phyloP scores from a whole-genome alignment of 306 rosid species.

The Psophocarpus tetragonolobus region DNA sequence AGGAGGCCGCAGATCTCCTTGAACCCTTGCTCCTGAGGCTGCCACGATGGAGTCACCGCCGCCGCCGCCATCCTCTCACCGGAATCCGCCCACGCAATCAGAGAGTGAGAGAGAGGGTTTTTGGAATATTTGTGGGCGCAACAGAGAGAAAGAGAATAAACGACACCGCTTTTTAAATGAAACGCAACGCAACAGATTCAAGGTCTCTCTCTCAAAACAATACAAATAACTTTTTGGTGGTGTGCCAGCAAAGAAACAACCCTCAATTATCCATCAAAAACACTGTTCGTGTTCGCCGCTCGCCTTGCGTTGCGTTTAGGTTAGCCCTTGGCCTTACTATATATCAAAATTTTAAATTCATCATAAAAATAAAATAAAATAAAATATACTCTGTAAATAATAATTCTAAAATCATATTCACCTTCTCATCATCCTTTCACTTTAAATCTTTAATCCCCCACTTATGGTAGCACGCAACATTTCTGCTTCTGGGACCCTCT shows the following conservation, averaged over 20 bases:
- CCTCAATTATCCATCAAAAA: constrained; percentile 20
- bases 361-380: not conserved
- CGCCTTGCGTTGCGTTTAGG: constrained; percentile 26
- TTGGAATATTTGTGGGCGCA: constrained; percentile 15
- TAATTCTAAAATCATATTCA: constrained; percentile 26
- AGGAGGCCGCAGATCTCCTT: constrained; percentile 89
- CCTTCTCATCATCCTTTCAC: not conserved
- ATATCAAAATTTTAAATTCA: not conserved
- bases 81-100: constrained; percentile 18
- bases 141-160: not conserved
- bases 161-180: constrained; percentile 13
- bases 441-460: constrained; percentile 16
- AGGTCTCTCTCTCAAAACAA: constrained; percentile 5
- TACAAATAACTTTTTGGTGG: constrained; percentile 20
- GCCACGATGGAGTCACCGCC: constrained; percentile 81
- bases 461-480: not conserved
- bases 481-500: not conserved
- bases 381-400: not conserved
- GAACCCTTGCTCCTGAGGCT: constrained; percentile 89
- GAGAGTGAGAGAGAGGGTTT: not conserved
- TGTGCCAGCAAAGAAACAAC: constrained; percentile 35
- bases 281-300: constrained; percentile 18
- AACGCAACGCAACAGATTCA: not conserved
- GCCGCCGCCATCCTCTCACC: constrained; percentile 41
- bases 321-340: constrained; percentile 7